Percentiles rank a stretch among this genome's conserved stretches.
These are phyloP conservation scores for Trypanosoma grayi DNA, from an alignment of 208 protist genomes.

Conservation along the genomic window DNA sequence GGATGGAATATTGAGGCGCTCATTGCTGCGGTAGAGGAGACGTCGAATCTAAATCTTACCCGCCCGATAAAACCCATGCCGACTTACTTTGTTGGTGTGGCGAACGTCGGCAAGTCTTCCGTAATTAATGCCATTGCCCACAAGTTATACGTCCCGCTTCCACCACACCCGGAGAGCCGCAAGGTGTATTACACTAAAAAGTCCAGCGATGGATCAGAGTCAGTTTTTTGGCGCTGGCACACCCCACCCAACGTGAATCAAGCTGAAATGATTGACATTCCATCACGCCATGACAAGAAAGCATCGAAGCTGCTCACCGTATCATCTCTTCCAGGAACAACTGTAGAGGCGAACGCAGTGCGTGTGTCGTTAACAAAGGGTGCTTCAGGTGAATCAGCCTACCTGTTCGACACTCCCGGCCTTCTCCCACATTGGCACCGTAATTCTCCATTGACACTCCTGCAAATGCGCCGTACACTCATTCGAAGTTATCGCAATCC, in stretches of 20 bases:
- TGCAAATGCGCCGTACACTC: constrained; percentile 88
- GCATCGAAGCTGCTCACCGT: constrained; percentile 89
- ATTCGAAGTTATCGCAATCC: constrained; percentile 85
- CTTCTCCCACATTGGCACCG: constrained; percentile 88
- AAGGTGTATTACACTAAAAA: constrained; percentile 86
- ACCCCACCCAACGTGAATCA: constrained; percentile 87
- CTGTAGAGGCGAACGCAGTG: constrained; percentile 79
- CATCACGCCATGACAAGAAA: constrained; percentile 80
- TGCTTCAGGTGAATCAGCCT: constrained; percentile 25
- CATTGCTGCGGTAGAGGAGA: constrained; percentile 63
- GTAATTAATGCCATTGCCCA: constrained; percentile 90
- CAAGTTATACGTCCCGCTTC: constrained; percentile 79
- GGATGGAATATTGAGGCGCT: constrained; percentile 88
- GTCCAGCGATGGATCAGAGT: constrained; percentile 55
- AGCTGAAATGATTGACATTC: constrained; percentile 88
- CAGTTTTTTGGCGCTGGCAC: constrained; percentile 88
- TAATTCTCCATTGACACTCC: constrained; percentile 74
- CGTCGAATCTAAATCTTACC: constrained; percentile 76
- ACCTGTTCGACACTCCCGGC: constrained; percentile 88
- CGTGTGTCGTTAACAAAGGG: constrained; percentile 53
- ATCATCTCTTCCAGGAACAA: constrained; percentile 87
- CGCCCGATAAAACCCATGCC: constrained; percentile 69
- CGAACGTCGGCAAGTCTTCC: constrained; percentile 93
- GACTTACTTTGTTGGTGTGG: constrained; percentile 88
- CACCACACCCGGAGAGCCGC: constrained; percentile 82